Conservation (phyloP, 345 rosid species). For the Citrus trifoliata region DNA sequence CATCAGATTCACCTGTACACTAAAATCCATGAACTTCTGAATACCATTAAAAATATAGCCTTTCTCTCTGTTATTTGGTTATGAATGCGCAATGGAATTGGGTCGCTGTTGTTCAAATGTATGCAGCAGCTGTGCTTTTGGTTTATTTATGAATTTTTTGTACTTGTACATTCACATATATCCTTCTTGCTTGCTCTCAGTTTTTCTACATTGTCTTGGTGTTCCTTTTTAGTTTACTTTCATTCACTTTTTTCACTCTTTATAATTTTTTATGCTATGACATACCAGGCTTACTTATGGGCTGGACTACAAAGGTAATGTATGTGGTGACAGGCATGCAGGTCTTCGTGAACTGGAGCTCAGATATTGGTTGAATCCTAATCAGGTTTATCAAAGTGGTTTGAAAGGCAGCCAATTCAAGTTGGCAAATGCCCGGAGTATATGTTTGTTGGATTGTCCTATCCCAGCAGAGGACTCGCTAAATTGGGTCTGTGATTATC, state of each 20-base stretch:
- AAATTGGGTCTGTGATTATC: slow-evolving; percentile 97
- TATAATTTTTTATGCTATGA: slow-evolving; percentile 17
- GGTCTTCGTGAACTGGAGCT: slow-evolving; percentile 77
- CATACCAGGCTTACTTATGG: slow-evolving; percentile 83
- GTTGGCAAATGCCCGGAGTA: slow-evolving; percentile 75
- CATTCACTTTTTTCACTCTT: not conserved
- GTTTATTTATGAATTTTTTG: not conserved
- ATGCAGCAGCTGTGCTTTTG: not conserved
- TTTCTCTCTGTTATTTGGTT: not conserved
- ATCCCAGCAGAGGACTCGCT: slow-evolving; percentile 72
- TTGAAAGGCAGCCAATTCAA: slow-evolving; percentile 68
- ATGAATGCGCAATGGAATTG: not conserved
- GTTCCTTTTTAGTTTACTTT: not conserved
- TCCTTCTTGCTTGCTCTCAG: slow-evolving; percentile 9
- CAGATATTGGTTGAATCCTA: slow-evolving; percentile 87
- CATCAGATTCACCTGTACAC: not conserved
- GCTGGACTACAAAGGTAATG: slow-evolving; percentile 93
- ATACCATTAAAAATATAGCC: not conserved
- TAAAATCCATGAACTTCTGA: not conserved
- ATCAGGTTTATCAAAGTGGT: slow-evolving; percentile 95
- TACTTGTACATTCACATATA: not conserved
- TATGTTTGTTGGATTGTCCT: slow-evolving; percentile 93
- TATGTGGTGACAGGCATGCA: slow-evolving; percentile 84
- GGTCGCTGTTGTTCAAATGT: not conserved
- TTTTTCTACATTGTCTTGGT: not conserved